Percentiles rank a stretch among this genome's conserved stretches.
Conservation (phyloP, 2,329 filamentous ascomycete genomes). For the Pestalotiopsis sp. region DNA sequence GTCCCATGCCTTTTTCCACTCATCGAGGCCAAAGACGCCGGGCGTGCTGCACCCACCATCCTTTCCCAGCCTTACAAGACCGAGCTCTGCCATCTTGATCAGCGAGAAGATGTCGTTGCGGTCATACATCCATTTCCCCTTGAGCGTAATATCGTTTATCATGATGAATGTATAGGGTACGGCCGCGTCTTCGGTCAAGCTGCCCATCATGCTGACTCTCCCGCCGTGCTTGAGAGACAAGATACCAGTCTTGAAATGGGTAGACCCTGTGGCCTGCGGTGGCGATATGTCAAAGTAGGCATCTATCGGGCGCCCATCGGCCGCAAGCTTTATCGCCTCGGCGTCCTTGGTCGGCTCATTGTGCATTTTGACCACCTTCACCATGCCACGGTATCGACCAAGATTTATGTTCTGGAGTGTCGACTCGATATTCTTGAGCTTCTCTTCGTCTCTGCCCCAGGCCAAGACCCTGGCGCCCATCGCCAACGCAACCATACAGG, state of each 20-base stretch:
- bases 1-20: slow-evolving; percentile 14
- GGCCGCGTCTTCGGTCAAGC: slow-evolving; percentile 22
- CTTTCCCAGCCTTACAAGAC: slow-evolving; percentile 27
- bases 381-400: neutral
- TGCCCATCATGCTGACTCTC: slow-evolving; percentile 29
- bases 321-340: slow-evolving; percentile 26
- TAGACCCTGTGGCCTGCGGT: slow-evolving; percentile 31
- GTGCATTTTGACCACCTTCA: slow-evolving; percentile 34
- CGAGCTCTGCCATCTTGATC: slow-evolving; percentile 37
- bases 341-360: slow-evolving; percentile 30
- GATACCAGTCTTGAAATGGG: slow-evolving; percentile 37
- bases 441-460: slow-evolving; percentile 40
- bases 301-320: slow-evolving; percentile 30
- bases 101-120: slow-evolving; percentile 33
- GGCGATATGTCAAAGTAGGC: slow-evolving; percentile 47
- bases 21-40: slow-evolving; percentile 22
- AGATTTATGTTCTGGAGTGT: slow-evolving; percentile 29
- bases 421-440: slow-evolving; percentile 18
- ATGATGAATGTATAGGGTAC: slow-evolving; percentile 32
- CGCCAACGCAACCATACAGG: slow-evolving; percentile 41
- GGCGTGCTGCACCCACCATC: slow-evolving; percentile 24
- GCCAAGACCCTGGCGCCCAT: slow-evolving; percentile 51
- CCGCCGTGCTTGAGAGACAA: slow-evolving; percentile 31
- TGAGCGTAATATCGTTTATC: slow-evolving; percentile 32
- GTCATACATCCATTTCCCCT: slow-evolving; percentile 43